Base-by-base conservation (phyloP, 169 alveolate genomes). In the Theileria equi region DNA sequence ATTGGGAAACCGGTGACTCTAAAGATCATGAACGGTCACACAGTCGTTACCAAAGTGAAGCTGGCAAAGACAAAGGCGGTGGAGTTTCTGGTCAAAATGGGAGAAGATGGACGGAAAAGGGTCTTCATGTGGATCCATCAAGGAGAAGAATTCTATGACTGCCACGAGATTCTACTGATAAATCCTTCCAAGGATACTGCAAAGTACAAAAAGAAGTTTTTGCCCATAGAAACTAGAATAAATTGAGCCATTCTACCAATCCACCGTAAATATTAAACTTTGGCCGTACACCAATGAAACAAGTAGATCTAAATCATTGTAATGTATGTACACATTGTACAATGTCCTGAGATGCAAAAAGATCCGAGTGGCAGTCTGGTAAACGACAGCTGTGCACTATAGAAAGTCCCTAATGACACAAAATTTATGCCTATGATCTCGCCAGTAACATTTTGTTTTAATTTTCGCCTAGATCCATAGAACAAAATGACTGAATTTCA, bases 81-180 rank as follows among this genome's bases (percentile, higher is more conserved):
- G 19, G 28, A 60, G 6, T 60, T 60, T 21, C 17, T 60, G 2
- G 66, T 60, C 1, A 43, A 47, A 26, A 28, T 17, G 19, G 70
- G 66, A 23, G 58, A 60, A 21, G 25, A 60, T 26, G 70, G 53
- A 10, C 28, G 34, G 17, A 40, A 40, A 60, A 54, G 65, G 65
- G 19, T 60, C 38, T 60, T 60, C n/a, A 26, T 60, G 64, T 60
- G 70, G 70, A 48, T 60, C 21, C 31, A 60, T n/a, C 44, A 57
- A 19, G 70, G 70, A 11, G 25, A 32, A 2, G 58, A 47, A 2
- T 25, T 43, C 13, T 47, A 17, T 31, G 44, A 60, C 16, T 43
- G 7, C 10, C 40, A 60, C 36, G 70, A 60, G 13, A 3, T 60
- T 5, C 29, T 60, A 3, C 16, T 44, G 32, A 47, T 60, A 21